A percentile compares a stretch with the other conserved stretches of the same genome.
Conservation (phyloP, 768 basidiomycete species). For the Tremella fuciformis region DNA sequence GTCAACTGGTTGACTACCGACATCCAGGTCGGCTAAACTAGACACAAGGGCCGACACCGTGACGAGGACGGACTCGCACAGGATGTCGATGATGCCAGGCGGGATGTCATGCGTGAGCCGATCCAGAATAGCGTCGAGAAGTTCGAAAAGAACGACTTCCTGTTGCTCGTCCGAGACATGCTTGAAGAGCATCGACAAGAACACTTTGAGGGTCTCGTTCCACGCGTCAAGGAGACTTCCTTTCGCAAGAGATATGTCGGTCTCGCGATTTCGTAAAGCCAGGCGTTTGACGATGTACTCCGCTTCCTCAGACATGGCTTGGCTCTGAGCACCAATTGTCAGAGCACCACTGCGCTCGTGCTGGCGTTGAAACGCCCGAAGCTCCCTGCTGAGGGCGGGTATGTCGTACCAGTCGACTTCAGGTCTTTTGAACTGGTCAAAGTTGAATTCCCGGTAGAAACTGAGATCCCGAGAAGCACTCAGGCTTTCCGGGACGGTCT, state of each 20-base stretch:
- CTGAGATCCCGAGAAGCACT: conserved; percentile 17
- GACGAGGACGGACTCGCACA: conserved; percentile 77
- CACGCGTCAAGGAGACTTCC: conserved; percentile 74
- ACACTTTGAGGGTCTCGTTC: conserved; percentile 78
- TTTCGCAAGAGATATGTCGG: conserved; percentile 71
- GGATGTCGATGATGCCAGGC: conserved; percentile 71
- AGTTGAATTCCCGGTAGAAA: conserved; percentile 37
- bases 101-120: conserved; percentile 66
- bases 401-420: conserved; percentile 51
- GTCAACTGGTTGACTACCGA: conserved; percentile 66
- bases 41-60: conserved; percentile 72
- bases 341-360: conserved; percentile 67
- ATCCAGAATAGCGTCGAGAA: conserved; percentile 75
- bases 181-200: conserved; percentile 79
- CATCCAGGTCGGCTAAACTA: conserved; percentile 52
- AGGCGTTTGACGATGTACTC: conserved; percentile 77
- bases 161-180: conserved; percentile 75
- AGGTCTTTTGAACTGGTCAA: conserved; percentile 35
- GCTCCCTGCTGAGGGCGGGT: conserved; percentile 65
- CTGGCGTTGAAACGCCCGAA: conserved; percentile 57
- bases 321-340: conserved; percentile 60
- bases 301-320: conserved; percentile 68
- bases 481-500: conserved; percentile 47
- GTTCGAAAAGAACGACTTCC: conserved; percentile 85
- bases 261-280: conserved; percentile 80